Percentiles rank a stretch among this genome's conserved stretches.
phyloP scores from a whole-genome alignment of 768 basidiomycete species.

The Tricholoma saponaceum region DNA sequence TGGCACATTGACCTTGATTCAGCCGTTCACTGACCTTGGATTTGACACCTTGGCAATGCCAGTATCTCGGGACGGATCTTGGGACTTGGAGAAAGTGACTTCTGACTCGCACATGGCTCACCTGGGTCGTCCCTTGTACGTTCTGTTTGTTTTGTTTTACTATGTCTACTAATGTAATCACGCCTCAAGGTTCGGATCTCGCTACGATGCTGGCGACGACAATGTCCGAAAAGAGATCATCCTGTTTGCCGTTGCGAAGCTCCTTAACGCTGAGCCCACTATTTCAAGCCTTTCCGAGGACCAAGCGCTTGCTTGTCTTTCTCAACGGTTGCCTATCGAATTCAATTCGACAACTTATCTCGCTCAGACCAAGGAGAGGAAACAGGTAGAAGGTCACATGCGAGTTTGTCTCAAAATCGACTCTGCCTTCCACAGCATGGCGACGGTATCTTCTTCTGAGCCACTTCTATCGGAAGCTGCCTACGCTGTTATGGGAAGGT shows the following conservation, averaged over 20 bases:
- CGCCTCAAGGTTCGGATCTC: not conserved
- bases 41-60: not conserved
- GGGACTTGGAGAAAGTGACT: not conserved
- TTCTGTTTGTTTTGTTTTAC: not conserved
- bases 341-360: not conserved
- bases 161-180: not conserved
- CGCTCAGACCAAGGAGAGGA: not conserved
- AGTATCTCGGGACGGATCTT: not conserved
- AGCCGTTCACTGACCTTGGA: not conserved
- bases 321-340: not conserved
- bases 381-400: not conserved
- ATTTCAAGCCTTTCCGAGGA: not conserved
- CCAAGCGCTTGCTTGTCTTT: not conserved
- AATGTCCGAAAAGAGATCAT: not conserved
- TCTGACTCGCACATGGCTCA: not conserved
- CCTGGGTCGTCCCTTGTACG: not conserved
- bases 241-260: not conserved
- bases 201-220: not conserved
- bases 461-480: slow-evolving; percentile 27
- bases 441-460: slow-evolving; percentile 23
- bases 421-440: slow-evolving; percentile 10
- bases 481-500: slow-evolving; percentile 11
- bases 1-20: not conserved
- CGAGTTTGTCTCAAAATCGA: not conserved
- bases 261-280: not conserved